Evolutionary conservation across 192 early-diverging fungal species (phyloP).

Genomic region (Phlyctochytrium bullatum): DNA sequence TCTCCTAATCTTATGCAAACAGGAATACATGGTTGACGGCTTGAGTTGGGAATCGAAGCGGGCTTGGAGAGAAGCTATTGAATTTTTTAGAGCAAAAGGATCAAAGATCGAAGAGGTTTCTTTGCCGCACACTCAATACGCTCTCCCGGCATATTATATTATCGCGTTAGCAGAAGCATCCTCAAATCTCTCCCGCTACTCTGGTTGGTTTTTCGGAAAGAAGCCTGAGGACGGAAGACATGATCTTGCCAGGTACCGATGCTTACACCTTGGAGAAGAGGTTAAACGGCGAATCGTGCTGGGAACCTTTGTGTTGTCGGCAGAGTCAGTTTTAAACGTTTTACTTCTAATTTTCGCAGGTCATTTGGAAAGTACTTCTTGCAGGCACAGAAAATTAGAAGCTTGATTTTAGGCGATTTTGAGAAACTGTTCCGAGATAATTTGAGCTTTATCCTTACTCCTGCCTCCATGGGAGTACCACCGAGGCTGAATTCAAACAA

Average conservation of each 20-base stretch:
- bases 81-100: conserved; percentile 53
- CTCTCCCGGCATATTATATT: conserved; percentile 84
- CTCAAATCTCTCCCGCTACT: conserved; percentile 85
- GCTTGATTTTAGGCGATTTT: conserved; percentile 76
- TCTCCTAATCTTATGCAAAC: conserved; percentile 35
- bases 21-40: conserved; percentile 77
- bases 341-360: conserved; percentile 9
- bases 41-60: conserved; percentile 52
- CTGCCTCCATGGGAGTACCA: conserved; percentile 72
- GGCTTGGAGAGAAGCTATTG: conserved; percentile 62
- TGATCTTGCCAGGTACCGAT: conserved; percentile 24
- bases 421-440: conserved; percentile 57
- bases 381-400: conserved; percentile 80
- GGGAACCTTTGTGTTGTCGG: conserved; percentile 82
- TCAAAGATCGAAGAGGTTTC: conserved; percentile 69
- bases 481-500: conserved; percentile 43
- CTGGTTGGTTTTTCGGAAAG: conserved; percentile 80
- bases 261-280: conserved; percentile 73
- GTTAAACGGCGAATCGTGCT: conserved; percentile 81
- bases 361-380: conserved; percentile 69
- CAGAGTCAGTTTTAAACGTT: conserved; percentile 47
- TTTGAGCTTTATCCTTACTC: conserved; percentile 79
- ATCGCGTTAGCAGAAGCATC: conserved; percentile 87
- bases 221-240: background rate
- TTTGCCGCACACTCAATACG: conserved; percentile 63